A percentile compares a stretch with the other conserved stretches of the same genome.
phyloP scores from a whole-genome alignment of 352 stramenopile species.

The Pythium guiyangense region DNA sequence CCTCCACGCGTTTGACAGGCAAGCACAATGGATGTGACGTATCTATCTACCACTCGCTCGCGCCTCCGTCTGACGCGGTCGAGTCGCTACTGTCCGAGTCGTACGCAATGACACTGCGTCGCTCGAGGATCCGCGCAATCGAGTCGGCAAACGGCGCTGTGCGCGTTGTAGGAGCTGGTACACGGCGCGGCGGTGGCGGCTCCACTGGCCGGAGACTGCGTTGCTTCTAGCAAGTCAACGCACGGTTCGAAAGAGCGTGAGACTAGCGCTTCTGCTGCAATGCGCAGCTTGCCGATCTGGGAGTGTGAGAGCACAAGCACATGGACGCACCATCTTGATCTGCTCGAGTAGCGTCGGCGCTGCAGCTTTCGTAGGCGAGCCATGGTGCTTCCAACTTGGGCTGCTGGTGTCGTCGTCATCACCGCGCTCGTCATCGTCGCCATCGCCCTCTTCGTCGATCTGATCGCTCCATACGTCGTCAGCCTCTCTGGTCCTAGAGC shows the following conservation, averaged over 20 bases:
- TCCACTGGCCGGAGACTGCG: slow-evolving; percentile 34
- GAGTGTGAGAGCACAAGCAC: neutral
- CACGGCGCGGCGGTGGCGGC: slow-evolving; percentile 9
- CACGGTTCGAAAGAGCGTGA: no score
- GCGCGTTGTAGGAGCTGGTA: slow-evolving; percentile 6
- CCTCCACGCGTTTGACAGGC: neutral
- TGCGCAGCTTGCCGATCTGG: no score
- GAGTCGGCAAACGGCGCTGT: slow-evolving; percentile 40
- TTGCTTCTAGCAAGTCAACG: slow-evolving; percentile 27
- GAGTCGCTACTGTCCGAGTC: slow-evolving; percentile 47
- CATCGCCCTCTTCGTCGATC: neutral
- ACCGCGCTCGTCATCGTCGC: no score
- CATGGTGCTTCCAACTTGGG: no score
- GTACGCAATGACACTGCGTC: slow-evolving; percentile 47
- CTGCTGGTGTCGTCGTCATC: no score
- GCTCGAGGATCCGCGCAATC: slow-evolving; percentile 62
- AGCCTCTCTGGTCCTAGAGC: no score
- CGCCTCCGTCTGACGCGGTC: slow-evolving; percentile 8
- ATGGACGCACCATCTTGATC: slow-evolving; percentile 30
- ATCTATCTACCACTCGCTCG: slow-evolving; percentile 18
- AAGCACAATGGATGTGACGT: no score
- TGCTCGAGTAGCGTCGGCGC: slow-evolving; percentile 34
- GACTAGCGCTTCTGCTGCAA: no score
- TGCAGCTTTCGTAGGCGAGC: no score
- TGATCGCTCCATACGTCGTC: neutral